These are phyloP conservation scores for Rosa chinensis DNA, from an alignment of 306 rosid species.

Conservation along the genomic window DNA sequence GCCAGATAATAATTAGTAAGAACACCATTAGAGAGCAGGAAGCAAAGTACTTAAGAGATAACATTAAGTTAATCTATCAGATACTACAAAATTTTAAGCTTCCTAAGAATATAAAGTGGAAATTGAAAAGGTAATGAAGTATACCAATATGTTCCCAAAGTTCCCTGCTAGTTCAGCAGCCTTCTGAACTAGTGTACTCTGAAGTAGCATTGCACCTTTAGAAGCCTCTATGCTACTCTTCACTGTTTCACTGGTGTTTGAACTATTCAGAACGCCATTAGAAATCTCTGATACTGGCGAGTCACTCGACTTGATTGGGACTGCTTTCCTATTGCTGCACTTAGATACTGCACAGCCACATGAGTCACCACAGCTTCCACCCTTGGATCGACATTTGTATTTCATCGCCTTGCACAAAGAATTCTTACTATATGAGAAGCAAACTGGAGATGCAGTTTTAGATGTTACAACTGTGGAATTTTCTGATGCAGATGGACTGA, in stretches of 20 bases:
- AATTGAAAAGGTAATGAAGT: slow-evolving; percentile 9
- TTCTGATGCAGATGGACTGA: slow-evolving; percentile 38
- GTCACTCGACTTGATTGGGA: slow-evolving; percentile 27
- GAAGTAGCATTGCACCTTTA: slow-evolving; percentile 56
- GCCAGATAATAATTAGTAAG: slow-evolving; percentile 15
- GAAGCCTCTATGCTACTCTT: slow-evolving; percentile 24
- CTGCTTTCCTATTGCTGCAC: slow-evolving; percentile 72
- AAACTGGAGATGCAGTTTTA: slow-evolving; percentile 43
- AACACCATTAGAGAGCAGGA: not conserved
- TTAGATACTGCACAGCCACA: slow-evolving; percentile 70
- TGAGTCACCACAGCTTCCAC: slow-evolving; percentile 70
- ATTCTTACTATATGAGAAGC: slow-evolving; percentile 79
- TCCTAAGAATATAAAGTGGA: not conserved
- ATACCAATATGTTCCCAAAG: slow-evolving; percentile 63
- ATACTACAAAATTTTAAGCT: not conserved
- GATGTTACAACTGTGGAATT: slow-evolving; percentile 25
- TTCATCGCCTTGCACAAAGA: slow-evolving; percentile 87
- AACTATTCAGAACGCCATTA: slow-evolving; percentile 27
- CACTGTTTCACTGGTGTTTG: not conserved
- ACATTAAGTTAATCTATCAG: not conserved
- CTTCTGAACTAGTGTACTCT: slow-evolving; percentile 55
- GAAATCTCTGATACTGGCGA: slow-evolving; percentile 34
- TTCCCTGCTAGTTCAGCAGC: slow-evolving; percentile 38
- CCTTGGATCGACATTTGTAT: slow-evolving; percentile 77
- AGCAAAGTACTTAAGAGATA: not conserved